Conservation (phyloP, 2,329 filamentous ascomycete species). For the Domatiomyces globalis region DNA sequence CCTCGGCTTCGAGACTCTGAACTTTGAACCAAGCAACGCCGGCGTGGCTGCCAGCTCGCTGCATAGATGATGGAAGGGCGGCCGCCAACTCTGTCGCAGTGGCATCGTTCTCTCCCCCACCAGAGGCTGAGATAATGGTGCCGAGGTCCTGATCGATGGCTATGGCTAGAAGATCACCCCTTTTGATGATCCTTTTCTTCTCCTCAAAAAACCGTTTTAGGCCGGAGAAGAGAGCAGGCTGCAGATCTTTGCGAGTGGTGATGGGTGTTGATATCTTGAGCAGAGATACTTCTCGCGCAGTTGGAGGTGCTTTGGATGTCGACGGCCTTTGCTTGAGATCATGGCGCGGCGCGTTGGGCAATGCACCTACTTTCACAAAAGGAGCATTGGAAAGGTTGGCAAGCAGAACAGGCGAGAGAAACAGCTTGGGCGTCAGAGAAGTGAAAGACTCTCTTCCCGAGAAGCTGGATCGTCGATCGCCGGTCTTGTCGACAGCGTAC, state of each 20-base stretch:
- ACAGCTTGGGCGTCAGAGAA: conserved; percentile 46
- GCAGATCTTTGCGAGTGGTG: conserved; percentile 70
- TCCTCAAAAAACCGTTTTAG: conserved; percentile 80
- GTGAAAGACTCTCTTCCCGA: conserved; percentile 31
- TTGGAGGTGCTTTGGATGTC: conserved; percentile 37
- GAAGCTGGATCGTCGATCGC: conserved; percentile 40
- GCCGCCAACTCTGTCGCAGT: conserved; percentile 56
- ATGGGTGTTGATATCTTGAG: conserved; percentile 79
- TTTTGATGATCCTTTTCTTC: conserved; percentile 67
- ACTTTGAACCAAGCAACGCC: conserved; percentile 74
- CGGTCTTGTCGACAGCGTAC: conserved; percentile 39
- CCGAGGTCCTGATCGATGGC: conserved; percentile 78
- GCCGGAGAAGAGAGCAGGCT: conserved; percentile 72
- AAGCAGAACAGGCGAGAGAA: conserved; percentile 73
- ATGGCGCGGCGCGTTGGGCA: conserved; percentile 20
- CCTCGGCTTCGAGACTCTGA: conserved; percentile 11
- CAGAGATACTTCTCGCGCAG: conserved; percentile 67
- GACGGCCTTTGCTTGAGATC: conserved; percentile 10
- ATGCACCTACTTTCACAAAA: conserved; percentile 63
- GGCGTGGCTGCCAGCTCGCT: conserved; percentile 6
- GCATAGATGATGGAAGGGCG: conserved; percentile 23
- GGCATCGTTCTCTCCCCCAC: conserved; percentile 41
- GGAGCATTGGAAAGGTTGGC: conserved; percentile 69
- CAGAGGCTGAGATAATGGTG: conserved; percentile 60
- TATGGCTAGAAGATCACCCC: conserved; percentile 77